Conservation (phyloP, 768 basidiomycete species). For the Paxillus ammoniavirescens region DNA sequence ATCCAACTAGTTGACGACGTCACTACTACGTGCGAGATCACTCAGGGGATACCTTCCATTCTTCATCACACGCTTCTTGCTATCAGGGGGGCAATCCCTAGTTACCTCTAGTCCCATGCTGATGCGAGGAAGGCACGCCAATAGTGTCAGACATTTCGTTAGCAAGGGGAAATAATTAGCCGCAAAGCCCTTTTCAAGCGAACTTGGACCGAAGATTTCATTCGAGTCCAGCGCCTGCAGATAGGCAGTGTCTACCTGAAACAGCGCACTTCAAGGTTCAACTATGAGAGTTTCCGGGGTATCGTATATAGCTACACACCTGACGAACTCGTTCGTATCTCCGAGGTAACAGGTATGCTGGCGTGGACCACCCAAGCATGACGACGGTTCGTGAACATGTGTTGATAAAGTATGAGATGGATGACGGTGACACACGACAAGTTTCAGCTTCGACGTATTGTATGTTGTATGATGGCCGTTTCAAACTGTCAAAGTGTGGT, state of each 20-base stretch:
- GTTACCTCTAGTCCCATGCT: background rate
- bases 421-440: background rate
- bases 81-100: background rate
- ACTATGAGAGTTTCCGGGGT: background rate
- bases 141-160: background rate
- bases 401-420: background rate
- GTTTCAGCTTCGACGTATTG: slow-evolving; percentile 1
- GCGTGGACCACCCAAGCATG: background rate
- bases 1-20: background rate
- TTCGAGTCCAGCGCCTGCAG: background rate
- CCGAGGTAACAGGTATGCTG: too few species aligned
- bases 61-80: background rate
- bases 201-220: background rate
- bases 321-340: background rate
- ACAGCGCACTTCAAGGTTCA: background rate
- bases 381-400: background rate
- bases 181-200: background rate
- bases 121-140: background rate
- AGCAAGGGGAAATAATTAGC: background rate
- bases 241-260: background rate
- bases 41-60: background rate
- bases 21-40: background rate
- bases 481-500: background rate
- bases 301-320: too few species aligned
- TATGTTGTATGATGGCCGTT: background rate